Evolutionary conservation across 164 flowering plant species (phyloP).

Genomic region (Kalanchoe fedtschenkoi): DNA sequence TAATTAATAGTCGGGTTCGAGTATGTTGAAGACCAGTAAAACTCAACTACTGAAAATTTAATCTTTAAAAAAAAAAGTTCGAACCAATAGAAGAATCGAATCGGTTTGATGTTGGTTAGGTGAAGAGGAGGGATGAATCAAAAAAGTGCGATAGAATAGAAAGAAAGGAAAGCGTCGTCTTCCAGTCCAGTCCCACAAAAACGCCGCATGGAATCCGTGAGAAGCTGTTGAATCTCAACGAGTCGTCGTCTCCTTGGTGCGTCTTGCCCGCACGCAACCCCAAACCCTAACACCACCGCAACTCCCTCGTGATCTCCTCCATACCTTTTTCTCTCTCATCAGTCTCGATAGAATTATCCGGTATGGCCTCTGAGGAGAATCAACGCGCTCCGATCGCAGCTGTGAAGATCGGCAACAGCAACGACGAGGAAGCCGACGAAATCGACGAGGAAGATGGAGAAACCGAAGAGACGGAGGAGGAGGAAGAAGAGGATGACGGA

Average conservation of each 20-base stretch:
- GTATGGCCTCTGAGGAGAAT: background rate
- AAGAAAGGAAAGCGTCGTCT: too few relatives aligned
- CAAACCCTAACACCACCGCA: background rate
- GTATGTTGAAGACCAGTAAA: too few relatives aligned
- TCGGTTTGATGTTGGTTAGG: too few relatives aligned
- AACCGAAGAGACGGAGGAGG: background rate
- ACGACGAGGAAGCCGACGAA: background rate
- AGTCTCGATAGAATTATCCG: background rate
- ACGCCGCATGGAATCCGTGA: slow-evolving; percentile 3
- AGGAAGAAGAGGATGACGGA: background rate
- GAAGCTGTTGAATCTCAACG: background rate
- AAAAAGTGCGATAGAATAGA: too few relatives aligned
- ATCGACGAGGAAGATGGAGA: background rate
- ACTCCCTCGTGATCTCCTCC: background rate
- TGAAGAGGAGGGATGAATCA: too few relatives aligned
- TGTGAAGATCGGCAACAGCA: too few relatives aligned
- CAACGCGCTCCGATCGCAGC: background rate
- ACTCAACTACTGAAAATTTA: too few relatives aligned
- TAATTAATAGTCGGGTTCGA: too few relatives aligned
- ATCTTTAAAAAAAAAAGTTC: too few relatives aligned
- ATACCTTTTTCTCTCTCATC: too few relatives aligned
- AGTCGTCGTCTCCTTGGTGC: background rate
- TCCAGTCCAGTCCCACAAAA: too few relatives aligned
- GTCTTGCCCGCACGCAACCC: background rate
- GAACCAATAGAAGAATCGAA: too few relatives aligned